Conservation (phyloP, 805 yeast genomes). For the Ogataea henricii region DNA sequence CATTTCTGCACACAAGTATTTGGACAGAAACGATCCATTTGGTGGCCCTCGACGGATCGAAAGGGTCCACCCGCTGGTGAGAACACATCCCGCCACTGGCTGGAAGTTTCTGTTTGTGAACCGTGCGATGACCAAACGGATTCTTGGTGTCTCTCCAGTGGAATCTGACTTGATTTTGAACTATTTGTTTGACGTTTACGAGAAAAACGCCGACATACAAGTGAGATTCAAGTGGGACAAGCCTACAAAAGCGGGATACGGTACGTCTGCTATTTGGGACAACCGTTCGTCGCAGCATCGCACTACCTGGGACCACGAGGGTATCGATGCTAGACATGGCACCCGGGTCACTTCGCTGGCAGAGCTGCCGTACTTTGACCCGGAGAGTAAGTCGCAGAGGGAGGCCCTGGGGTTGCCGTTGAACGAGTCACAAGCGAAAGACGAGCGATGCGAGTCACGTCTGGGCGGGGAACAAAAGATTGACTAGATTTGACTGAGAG, state of each 20-base stretch:
- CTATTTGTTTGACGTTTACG: conserved; percentile 43
- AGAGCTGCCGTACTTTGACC: conserved; percentile 53
- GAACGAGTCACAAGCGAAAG: too few species aligned
- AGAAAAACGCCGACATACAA: conserved; percentile 54
- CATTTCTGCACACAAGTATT: conserved; percentile 41
- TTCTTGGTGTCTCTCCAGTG: conserved; percentile 51
- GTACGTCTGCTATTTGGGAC: conserved; percentile 50
- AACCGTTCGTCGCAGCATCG: conserved; percentile 46
- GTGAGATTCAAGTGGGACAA: conserved; percentile 50
- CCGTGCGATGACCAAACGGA: conserved; percentile 49
- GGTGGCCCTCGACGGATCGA: conserved; percentile 47
- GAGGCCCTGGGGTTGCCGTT: conserved; percentile 44
- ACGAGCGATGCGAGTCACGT: too few species aligned
- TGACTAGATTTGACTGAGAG: too few species aligned
- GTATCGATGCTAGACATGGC: conserved; percentile 48
- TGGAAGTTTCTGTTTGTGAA: conserved; percentile 59
- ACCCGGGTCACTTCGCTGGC: conserved; percentile 55
- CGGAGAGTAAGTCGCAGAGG: conserved; percentile 51
- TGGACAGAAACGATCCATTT: conserved; percentile 44
- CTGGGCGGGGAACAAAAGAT: too few species aligned
- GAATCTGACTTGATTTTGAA: conserved; percentile 51
- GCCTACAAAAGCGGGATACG: conserved; percentile 39
- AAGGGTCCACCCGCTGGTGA: conserved; percentile 59
- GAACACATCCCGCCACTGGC: conserved; percentile 69
- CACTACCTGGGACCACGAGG: conserved; percentile 45